phyloP scores from a whole-genome alignment of 306 rosid genomes.

The Cucumis cinereus region DNA sequence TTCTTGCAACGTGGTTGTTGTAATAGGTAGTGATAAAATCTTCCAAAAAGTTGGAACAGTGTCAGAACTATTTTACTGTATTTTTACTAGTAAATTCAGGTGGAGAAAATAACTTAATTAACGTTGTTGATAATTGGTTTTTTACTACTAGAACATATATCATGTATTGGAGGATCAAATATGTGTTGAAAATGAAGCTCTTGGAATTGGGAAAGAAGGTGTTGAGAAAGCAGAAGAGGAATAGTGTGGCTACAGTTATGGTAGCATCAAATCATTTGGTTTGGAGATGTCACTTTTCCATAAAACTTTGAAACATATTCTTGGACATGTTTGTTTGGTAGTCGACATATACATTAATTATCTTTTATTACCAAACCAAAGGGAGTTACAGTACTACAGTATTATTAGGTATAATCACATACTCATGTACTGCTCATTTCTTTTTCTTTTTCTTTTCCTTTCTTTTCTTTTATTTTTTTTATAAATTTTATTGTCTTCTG shows the following conservation, averaged over 20 bases:
- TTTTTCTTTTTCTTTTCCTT: too few relatives aligned
- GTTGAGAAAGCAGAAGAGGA: neutral
- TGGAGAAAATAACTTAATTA: neutral
- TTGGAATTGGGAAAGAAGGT: neutral
- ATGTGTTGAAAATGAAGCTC: neutral
- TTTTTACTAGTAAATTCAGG: neutral
- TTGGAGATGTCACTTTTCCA: slow-evolving; percentile 1
- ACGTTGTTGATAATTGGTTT: neutral
- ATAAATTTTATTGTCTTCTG: neutral
- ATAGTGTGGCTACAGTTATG: neutral
- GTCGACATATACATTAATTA: neutral
- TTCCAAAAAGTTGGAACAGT: neutral
- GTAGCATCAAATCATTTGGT: neutral
- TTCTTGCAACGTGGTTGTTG: neutral
- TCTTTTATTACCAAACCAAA: neutral
- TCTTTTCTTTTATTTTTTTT: neutral
- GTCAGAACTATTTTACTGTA: neutral
- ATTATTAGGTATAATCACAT: neutral
- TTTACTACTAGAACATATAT: neutral
- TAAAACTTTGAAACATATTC: neutral
- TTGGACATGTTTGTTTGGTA: neutral
- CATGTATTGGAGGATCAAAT: neutral
- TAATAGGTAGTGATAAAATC: neutral
- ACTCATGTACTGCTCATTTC: neutral
- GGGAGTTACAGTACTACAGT: neutral